Evolutionary conservation across 148 eudicot genomes (phyloP).

Genomic region (Bassia scoparia): DNA sequence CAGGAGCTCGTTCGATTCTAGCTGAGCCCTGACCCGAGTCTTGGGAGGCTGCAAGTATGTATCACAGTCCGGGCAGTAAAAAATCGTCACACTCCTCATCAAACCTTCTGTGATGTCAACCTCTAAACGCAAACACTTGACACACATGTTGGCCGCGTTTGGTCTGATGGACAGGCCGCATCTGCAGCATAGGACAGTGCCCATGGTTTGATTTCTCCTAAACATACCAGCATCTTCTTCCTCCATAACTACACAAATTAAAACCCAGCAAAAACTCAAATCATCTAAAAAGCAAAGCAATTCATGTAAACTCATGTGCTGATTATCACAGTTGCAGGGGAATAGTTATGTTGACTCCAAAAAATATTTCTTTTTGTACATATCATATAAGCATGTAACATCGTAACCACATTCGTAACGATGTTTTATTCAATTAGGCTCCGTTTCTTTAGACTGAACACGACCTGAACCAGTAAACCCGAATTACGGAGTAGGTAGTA

Average conservation of each 20-base stretch:
- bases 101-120: constrained; percentile 67
- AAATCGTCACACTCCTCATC: constrained; percentile 44
- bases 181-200: constrained; percentile 62
- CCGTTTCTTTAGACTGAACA: no score
- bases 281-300: no score
- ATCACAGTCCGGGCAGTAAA: constrained; percentile 53
- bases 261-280: neutral
- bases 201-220: constrained; percentile 39
- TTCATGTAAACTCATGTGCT: no score
- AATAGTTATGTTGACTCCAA: no score
- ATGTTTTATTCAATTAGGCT: no score
- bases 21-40: constrained; percentile 48
- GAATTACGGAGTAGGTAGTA: no score
- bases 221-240: constrained; percentile 45
- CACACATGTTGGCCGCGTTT: constrained; percentile 73
- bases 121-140: constrained; percentile 55
- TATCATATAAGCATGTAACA: no score
- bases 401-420: no score
- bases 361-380: no score
- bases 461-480: no score
- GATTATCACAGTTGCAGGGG: no score
- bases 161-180: constrained; percentile 57
- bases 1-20: constrained; percentile 57
- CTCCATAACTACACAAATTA: constrained; percentile 32
- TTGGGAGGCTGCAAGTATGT: constrained; percentile 62